Evolutionary conservation across 805 yeast genomes (phyloP), one percentile per base, ranked within the genome.

Genomic region (Hanseniaspora opuntiae): DNA sequence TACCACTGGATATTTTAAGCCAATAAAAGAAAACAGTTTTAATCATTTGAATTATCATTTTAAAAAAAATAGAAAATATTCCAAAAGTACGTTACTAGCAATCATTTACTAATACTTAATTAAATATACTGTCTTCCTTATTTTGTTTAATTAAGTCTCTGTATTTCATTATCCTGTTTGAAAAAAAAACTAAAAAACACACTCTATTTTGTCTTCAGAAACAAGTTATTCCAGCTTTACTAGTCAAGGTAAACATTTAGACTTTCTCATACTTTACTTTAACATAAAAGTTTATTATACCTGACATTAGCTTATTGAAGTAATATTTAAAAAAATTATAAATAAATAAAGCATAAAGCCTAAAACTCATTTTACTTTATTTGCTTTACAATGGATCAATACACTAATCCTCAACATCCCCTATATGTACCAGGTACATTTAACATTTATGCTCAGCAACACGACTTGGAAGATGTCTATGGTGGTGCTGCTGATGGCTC

Each of bases 381-480:
- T 36, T 46, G 14, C 30, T 39, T 32, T 22, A 48, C 60, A 17
- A 67, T 67, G 71, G 70, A 67, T 58, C 69, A 63, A 56, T 67
- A 66, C 61, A 67, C 71, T 30, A 66, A 68, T 57, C 65, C 63
- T 55, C 58, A 64, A 56, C 69, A 68, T 53, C 70, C 71, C 19
- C 77, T 74, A 39, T 76, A 71, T 59, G 63, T 78, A 42, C 82
- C 82, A 2, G 82, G 82, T 9, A 77, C 83, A 0, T 66, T 74
- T 58, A 77, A 75, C 61, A 71, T 78, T 46, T 70, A 73, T 55
- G 63, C 77, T 4, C 70, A 74, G 1, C 67, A 65, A 14, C 54
- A 51, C 40, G 58, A 59, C 54, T 32, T 63, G 35, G 69, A 68
- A 57, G 61, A 62, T 52, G 54, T 20, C 7, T 51, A 51, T 37